A percentile compares a stretch with the other conserved stretches of the same genome.
Conservation (phyloP, 805 yeast species). For the Saccharomycopsis olivae region DNA sequence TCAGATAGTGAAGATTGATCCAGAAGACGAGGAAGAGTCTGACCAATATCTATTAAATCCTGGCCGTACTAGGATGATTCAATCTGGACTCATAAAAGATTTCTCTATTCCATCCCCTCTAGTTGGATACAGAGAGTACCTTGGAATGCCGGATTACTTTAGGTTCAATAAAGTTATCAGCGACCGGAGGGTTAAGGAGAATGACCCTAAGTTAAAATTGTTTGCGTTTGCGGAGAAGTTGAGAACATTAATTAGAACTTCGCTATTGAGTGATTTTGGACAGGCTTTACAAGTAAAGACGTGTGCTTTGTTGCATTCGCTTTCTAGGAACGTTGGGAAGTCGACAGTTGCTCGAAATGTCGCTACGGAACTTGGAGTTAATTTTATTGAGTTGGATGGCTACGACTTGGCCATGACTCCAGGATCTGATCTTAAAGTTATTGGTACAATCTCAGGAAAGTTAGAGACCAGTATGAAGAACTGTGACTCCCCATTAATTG, state of each 20-base stretch:
- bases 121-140: slow-evolving; percentile 37
- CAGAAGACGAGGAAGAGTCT: slow-evolving; percentile 21
- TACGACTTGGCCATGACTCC: slow-evolving; percentile 40
- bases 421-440: slow-evolving; percentile 65
- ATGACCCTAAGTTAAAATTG: slow-evolving; percentile 19
- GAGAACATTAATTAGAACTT: slow-evolving; percentile 43
- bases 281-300: slow-evolving; percentile 38
- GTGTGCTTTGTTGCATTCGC: slow-evolving; percentile 54
- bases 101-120: slow-evolving; percentile 24
- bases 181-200: neutral
- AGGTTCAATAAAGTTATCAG: slow-evolving; percentile 22
- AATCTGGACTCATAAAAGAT: slow-evolving; percentile 43
- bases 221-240: slow-evolving; percentile 44
- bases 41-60: slow-evolving; percentile 56
- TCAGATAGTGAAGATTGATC: slow-evolving; percentile 44
- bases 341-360: slow-evolving; percentile 46
- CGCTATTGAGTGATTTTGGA: slow-evolving; percentile 25
- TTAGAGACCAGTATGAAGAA: slow-evolving; percentile 49
- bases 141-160: slow-evolving; percentile 33
- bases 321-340: slow-evolving; percentile 74
- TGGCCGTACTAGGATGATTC: slow-evolving; percentile 54
- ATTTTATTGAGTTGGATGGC: slow-evolving; percentile 60
- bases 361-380: slow-evolving; percentile 51
- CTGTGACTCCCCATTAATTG: slow-evolving; percentile 35
- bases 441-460: slow-evolving; percentile 70